A percentile compares a stretch with the other conserved stretches of the same genome.
phyloP scores from a whole-genome alignment of 441 rosid species.

The Populus trichocarpa region DNA sequence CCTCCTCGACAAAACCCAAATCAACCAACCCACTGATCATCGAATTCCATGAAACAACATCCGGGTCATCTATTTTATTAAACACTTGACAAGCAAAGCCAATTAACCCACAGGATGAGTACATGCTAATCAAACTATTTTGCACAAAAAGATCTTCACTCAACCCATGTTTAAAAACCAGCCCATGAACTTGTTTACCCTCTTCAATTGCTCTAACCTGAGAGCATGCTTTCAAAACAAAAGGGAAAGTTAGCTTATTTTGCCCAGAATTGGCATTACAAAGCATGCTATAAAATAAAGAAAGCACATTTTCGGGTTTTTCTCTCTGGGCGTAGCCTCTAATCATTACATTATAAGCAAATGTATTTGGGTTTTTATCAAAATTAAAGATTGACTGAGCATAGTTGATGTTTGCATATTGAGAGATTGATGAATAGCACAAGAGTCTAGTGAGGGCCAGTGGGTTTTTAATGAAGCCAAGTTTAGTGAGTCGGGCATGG shows the following conservation, averaged over 20 bases:
- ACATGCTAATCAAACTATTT: no score
- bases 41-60: no score
- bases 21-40: no score
- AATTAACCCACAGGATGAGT: no score
- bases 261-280: slow-evolving; percentile 8
- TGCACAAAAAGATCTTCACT: no score
- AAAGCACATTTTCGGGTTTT: slow-evolving; percentile 2
- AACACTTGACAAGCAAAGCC: no score
- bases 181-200: no score
- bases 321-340: slow-evolving; percentile 20
- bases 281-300: slow-evolving; percentile 16
- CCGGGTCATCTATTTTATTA: no score
- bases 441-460: slow-evolving; percentile 15
- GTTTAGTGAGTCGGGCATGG: slow-evolving; percentile 16
- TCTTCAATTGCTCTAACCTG: no score
- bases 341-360: slow-evolving; percentile 20
- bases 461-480: slow-evolving; percentile 5
- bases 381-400: slow-evolving; percentile 20
- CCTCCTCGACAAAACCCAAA: slow-evolving; percentile 12
- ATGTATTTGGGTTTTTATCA: slow-evolving; percentile 18
- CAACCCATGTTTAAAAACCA: no score
- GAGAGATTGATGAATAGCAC: slow-evolving; percentile 21
- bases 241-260: slow-evolving; percentile 17
- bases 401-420: slow-evolving; percentile 1
- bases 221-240: neutral